Percentiles rank a stretch among this genome's conserved stretches.
Evolutionary conservation across 2,329 filamentous ascomycete genomes (phyloP).

Genomic region (Colletotrichum viniferum): DNA sequence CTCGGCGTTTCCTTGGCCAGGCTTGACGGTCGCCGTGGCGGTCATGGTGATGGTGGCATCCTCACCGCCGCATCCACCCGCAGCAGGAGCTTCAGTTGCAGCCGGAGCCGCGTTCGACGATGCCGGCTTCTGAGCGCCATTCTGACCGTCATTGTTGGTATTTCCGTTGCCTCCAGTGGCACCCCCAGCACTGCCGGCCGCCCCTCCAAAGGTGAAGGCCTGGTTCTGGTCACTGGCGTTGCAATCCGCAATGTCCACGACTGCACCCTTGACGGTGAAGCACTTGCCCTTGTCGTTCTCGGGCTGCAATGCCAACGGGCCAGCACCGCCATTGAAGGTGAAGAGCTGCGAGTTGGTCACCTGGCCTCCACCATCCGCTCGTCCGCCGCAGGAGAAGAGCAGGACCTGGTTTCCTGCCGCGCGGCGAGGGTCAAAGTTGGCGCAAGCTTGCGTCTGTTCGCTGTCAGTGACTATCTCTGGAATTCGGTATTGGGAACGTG

Average conservation of each 20-base stretch:
- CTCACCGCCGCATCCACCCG: background rate
- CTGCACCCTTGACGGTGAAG: conserved; percentile 46
- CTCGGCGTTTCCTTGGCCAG: background rate
- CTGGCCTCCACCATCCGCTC: conserved; percentile 56
- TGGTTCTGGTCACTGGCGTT: conserved; percentile 43
- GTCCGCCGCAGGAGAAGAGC: conserved; percentile 63
- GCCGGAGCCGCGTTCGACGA: background rate
- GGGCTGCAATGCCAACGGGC: conserved; percentile 49
- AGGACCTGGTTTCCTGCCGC: conserved; percentile 55
- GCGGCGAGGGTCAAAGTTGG: conserved; percentile 61
- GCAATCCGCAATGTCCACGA: conserved; percentile 49
- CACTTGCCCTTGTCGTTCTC: conserved; percentile 51
- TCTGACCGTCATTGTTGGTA: background rate
- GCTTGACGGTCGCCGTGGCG: background rate
- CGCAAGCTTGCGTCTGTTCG: conserved; percentile 54
- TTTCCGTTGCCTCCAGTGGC: conserved; percentile 13
- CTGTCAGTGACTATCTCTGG: conserved; percentile 22
- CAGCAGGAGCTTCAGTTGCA: background rate
- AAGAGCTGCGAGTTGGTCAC: conserved; percentile 59
- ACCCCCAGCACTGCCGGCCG: background rate
- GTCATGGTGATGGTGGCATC: conserved; percentile 3
- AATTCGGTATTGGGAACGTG: rapidly evolving
- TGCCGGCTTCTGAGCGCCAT: background rate
- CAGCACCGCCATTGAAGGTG: conserved; percentile 44
- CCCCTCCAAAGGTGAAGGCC: conserved; percentile 38